phyloP scores from a whole-genome alignment of 2,329 filamentous ascomycete species.

The Sclerotinia borealis region DNA sequence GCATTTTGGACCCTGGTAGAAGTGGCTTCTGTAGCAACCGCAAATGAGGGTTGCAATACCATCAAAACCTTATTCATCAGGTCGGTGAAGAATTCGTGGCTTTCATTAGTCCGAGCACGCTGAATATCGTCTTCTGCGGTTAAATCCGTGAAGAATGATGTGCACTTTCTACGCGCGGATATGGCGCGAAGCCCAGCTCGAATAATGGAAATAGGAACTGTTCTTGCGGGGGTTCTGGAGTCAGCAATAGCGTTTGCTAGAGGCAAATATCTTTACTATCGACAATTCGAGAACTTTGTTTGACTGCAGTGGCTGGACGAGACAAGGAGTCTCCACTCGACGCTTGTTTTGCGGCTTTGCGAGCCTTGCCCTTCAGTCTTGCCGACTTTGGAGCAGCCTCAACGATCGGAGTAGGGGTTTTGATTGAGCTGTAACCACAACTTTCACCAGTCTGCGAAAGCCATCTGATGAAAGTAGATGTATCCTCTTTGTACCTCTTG shows the following conservation, averaged over 20 bases:
- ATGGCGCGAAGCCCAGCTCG: slow-evolving; percentile 16
- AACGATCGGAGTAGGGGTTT: too few relatives aligned
- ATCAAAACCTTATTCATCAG: slow-evolving; percentile 16
- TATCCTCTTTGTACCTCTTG: slow-evolving; percentile 13
- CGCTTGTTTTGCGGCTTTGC: slow-evolving; percentile 8
- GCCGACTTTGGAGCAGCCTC: neutral
- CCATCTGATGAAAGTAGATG: slow-evolving; percentile 12
- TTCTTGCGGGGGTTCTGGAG: neutral
- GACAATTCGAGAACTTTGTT: neutral
- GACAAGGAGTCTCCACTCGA: neutral
- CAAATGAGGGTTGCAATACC: slow-evolving; percentile 15
- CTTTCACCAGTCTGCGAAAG: slow-evolving; percentile 3
- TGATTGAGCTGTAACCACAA: neutral
- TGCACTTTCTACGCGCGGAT: slow-evolving; percentile 12
- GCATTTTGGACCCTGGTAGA: neutral
- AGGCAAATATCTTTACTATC: neutral
- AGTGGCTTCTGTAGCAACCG: neutral
- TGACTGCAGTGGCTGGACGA: neutral
- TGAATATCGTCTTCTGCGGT: neutral
- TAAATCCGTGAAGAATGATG: slow-evolving; percentile 1
- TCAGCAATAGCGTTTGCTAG: neutral
- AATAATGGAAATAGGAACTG: slow-evolving; percentile 13
- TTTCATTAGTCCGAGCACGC: neutral
- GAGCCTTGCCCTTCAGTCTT: slow-evolving; percentile 11
- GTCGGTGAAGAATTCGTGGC: slow-evolving; percentile 13